These are phyloP conservation scores for Colletotrichum karsti DNA, from an alignment of 2,329 filamentous ascomycete species.

Conservation along the genomic window DNA sequence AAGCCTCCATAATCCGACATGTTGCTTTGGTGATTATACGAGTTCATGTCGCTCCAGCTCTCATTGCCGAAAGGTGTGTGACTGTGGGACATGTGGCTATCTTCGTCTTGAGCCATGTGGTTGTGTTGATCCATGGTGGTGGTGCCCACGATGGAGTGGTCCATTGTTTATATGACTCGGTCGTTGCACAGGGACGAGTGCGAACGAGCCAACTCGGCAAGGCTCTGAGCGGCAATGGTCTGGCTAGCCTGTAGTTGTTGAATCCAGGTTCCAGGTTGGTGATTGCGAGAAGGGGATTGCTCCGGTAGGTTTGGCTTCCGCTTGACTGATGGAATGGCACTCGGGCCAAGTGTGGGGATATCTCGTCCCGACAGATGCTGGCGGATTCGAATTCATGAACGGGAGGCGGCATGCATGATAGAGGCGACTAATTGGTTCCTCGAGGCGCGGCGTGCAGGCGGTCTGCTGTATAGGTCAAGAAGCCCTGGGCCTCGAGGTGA, in stretches of 20 bases:
- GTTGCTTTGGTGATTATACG: slow-evolving; percentile 72
- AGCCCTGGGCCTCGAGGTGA: slow-evolving; percentile 38
- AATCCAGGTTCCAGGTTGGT: slow-evolving; percentile 20
- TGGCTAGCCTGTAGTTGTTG: slow-evolving; percentile 8
- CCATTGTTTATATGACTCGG: slow-evolving; percentile 44
- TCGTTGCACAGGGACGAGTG: not conserved
- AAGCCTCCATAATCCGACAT: slow-evolving; percentile 74
- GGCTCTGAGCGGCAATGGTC: not conserved
- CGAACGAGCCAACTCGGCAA: not conserved
- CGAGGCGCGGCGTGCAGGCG: slow-evolving; percentile 40
- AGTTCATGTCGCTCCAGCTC: slow-evolving; percentile 64
- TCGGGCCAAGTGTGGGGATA: slow-evolving; percentile 39
- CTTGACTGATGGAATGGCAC: slow-evolving; percentile 24
- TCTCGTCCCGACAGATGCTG: slow-evolving; percentile 39
- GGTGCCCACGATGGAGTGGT: slow-evolving; percentile 54
- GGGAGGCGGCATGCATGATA: slow-evolving; percentile 59
- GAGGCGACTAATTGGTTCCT: slow-evolving; percentile 48
- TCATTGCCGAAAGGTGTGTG: slow-evolving; percentile 51
- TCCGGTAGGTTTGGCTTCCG: slow-evolving; percentile 16
- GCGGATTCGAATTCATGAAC: slow-evolving; percentile 49
- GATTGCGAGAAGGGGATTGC: slow-evolving; percentile 22
- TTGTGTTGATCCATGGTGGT: slow-evolving; percentile 56
- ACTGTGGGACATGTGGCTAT: slow-evolving; percentile 40
- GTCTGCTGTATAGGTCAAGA: slow-evolving; percentile 43
- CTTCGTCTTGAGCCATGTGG: slow-evolving; percentile 51